These are phyloP conservation scores for Cerrena zonata DNA, from an alignment of 1,284 basidiomycete genomes.

Conservation along the genomic window DNA sequence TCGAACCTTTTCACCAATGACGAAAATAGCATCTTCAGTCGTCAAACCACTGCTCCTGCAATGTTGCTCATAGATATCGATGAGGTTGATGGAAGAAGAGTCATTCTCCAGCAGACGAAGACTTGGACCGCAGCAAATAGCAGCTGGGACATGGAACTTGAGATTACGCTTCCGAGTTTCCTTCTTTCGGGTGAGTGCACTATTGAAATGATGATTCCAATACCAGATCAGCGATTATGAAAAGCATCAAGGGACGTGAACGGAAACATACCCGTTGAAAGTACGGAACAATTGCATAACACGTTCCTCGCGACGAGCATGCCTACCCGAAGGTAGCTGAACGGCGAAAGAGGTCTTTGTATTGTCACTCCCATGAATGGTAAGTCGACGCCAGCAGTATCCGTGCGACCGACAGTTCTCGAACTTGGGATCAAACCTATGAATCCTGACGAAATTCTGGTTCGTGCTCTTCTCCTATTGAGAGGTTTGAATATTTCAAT, in stretches of 20 bases:
- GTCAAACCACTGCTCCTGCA: constrained; percentile 75
- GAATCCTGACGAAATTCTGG: constrained; percentile 86
- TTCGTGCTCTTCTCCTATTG: constrained; percentile 88
- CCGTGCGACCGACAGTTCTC: constrained; percentile 85
- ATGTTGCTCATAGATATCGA: constrained; percentile 91
- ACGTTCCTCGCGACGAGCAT: constrained; percentile 89
- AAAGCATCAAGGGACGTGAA: too few relatives aligned
- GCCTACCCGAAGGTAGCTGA: constrained; percentile 83
- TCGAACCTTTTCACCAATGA: constrained; percentile 78
- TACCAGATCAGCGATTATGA: not conserved
- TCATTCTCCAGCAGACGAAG: constrained; percentile 89
- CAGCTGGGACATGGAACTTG: constrained; percentile 85
- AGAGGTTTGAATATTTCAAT: too few relatives aligned
- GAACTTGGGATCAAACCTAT: constrained; percentile 86
- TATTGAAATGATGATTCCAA: constrained; percentile 26
- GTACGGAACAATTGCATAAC: constrained; percentile 89
- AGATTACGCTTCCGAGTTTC: constrained; percentile 91
- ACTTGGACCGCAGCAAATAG: constrained; percentile 79
- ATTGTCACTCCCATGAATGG: constrained; percentile 89
- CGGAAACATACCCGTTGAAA: constrained; percentile 82
- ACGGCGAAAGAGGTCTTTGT: constrained; percentile 86
- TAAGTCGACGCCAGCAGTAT: constrained; percentile 85
- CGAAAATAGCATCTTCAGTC: constrained; percentile 84
- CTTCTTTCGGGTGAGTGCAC: constrained; percentile 81
- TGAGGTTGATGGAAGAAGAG: constrained; percentile 83